Base-by-base conservation (phyloP, 1,284 basidiomycete species). In the Malassezia psittaci region DNA sequence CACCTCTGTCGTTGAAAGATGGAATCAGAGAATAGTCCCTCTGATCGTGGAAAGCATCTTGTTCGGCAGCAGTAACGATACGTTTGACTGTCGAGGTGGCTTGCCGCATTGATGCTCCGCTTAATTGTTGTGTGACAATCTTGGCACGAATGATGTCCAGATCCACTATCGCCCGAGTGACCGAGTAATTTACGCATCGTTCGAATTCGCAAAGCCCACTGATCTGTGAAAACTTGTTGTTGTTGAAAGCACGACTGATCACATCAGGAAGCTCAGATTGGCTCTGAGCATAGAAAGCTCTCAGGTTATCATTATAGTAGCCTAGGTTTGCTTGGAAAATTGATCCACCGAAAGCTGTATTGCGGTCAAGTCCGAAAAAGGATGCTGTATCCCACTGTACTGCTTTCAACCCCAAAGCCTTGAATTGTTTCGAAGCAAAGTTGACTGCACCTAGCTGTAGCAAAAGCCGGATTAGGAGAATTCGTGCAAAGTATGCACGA, bases 191-290 rank as follows among this genome's bases (percentile, higher is more conserved):
- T 10, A 57, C n/a, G 5, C 51, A 29, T 9, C 46, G 19, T 7
- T 49, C 32, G 35, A 57, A 57, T 35, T 52, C 55, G 16, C 24
- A 44, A n/a, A 57, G 37, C 33, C 46, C 39, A 8, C 45, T 38
- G 12, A 52, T 45, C 21, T 57, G 55, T 3, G 55, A 52, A 29
- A 57, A 57, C 29, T 57, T 57, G 15, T 51, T 43, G 37, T 57
- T 57, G 10, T 12, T 5, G 36, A 57, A 57, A 2, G 55, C 55
- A 18, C 37, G 45, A 5, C 55, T 35, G 15, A 52, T 13, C 13
- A 40, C 45, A 12, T 57, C 51, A 6, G 55, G 55, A 5, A 57
- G 19, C 37, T 57, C 55, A 18, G 32, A 24, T 1, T 35, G 24
- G 29, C 50, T 48, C 13, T 37, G 19, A 9, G 21, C n/a, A 39